Base-by-base conservation (phyloP, 2,329 filamentous ascomycete species). In the Chalara sp. region DNA sequence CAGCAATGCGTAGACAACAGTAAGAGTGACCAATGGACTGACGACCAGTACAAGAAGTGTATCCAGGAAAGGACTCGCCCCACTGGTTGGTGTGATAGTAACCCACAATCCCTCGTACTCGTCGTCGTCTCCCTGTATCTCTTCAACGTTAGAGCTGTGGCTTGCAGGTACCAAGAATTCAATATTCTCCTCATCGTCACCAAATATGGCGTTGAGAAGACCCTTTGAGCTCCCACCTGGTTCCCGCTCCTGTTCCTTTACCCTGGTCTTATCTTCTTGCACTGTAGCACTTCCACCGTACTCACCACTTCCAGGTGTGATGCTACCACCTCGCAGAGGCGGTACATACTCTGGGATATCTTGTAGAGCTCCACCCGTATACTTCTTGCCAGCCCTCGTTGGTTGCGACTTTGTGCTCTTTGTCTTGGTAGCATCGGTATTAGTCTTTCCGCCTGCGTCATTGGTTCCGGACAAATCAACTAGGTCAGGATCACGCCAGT, bases 41-140 rank as follows among this genome's bases (percentile, higher is more conserved):
- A 97, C 84, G 32, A 99, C 90, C n/a, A 99, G 75, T 6, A 99
- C 90, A n/a, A 97, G 76, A 3, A 99, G 78, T 0, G 92, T 97
- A 65, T 99, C 93, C 60, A 97, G 91, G 72, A 99, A 96, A 0
- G 93, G 91, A 60, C 86, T 95, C 5, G 87, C 86, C 56, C 89
- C 92, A 68, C 83, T 92, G 0, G 90, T 91, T 1, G 91, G 93
- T 1, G 89, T 93, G 50, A 99, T 81, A 6, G 93, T 96, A n/a
- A 99, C 89, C 90, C 90, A 97, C 5, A 99, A 79, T 2, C 90
- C 92, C 60, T 93, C 84, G 56, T 84, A 84, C 10, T 75, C 72
- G 37, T 75, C 70, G 55, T 66, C 67, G 31, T 70, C 63, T 44
- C 59, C 59, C 30, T 63, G 58, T 48, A 73, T 71, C 32, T 74